Percentiles rank a stretch among this genome's conserved stretches.
phyloP scores from a whole-genome alignment of 2,329 filamentous ascomycete genomes.

The Cercospora sp. region DNA sequence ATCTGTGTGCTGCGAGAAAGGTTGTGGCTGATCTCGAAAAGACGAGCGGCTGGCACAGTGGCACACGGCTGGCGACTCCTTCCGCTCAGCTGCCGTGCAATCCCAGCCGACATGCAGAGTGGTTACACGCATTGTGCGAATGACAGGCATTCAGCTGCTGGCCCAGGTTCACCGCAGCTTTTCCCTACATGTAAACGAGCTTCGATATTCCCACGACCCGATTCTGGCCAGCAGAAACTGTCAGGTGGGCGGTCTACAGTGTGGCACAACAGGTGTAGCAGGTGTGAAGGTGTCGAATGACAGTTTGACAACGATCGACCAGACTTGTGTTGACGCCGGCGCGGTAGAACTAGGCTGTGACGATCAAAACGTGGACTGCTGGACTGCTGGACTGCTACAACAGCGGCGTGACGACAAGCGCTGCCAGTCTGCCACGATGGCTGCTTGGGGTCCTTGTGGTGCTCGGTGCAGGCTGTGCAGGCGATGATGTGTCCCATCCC shows the following conservation, averaged over 20 bases:
- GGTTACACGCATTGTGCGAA: conserved; percentile 20
- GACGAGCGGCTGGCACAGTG: conserved; percentile 8
- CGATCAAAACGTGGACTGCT: conserved; percentile 20
- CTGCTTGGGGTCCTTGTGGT: conserved; percentile 1
- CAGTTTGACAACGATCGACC: conserved; percentile 22
- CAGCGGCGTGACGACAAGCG: conserved; percentile 13
- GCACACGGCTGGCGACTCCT: conserved; percentile 7
- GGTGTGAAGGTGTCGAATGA: conserved; percentile 20
- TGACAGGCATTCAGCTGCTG: conserved; percentile 17
- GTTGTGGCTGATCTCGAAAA: conserved; percentile 18
- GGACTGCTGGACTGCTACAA: conserved; percentile 14
- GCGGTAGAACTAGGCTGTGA: conserved; percentile 6
- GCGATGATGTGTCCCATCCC: background rate
- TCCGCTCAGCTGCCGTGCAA: conserved; percentile 6
- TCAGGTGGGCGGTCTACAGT: conserved; percentile 15
- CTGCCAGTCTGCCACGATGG: background rate
- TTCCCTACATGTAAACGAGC: conserved; percentile 17
- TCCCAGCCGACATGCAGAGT: conserved; percentile 4
- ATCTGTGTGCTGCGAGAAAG: conserved; percentile 11
- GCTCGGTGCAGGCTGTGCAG: background rate
- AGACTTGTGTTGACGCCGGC: background rate
- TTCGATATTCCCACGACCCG: conserved; percentile 5
- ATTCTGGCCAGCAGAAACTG: conserved; percentile 12
- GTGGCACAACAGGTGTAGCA: conserved; percentile 18
- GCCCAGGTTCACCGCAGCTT: conserved; percentile 12